phyloP scores from a whole-genome alignment of 1,284 basidiomycete species.

The Peniophora sp. region DNA sequence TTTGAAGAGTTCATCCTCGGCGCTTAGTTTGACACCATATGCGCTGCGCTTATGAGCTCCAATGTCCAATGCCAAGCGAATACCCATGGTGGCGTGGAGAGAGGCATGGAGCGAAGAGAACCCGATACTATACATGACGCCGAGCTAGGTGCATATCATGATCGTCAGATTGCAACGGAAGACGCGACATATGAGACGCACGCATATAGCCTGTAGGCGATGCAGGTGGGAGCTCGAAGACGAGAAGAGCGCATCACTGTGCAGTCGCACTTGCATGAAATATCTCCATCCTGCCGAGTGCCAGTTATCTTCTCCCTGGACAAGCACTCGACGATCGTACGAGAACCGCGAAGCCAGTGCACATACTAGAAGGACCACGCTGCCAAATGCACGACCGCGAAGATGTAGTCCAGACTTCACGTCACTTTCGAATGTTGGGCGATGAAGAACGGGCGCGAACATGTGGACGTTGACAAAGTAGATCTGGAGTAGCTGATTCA shows the following conservation, averaged over 20 bases:
- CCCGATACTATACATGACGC: slow-evolving; percentile 28
- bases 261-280: slow-evolving; percentile 52
- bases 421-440: slow-evolving; percentile 58
- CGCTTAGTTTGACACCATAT: slow-evolving; percentile 18
- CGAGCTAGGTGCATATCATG: slow-evolving; percentile 14
- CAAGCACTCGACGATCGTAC: slow-evolving; percentile 56
- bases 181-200: slow-evolving; percentile 5
- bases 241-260: slow-evolving; percentile 48
- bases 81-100: slow-evolving; percentile 41
- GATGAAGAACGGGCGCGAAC: slow-evolving; percentile 69
- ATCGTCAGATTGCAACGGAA: not conserved
- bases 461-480: slow-evolving; percentile 61
- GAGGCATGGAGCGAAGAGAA: slow-evolving; percentile 41
- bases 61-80: slow-evolving; percentile 37
- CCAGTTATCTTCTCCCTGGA: slow-evolving; percentile 32
- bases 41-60: slow-evolving; percentile 29
- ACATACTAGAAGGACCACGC: slow-evolving; percentile 65
- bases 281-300: slow-evolving; percentile 70
- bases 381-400: slow-evolving; percentile 53
- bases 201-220: slow-evolving; percentile 55
- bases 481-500: slow-evolving; percentile 48
- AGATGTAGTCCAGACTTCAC: slow-evolving; percentile 48
- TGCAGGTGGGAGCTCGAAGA: slow-evolving; percentile 45
- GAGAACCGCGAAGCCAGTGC: slow-evolving; percentile 64
- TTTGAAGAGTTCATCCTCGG: slow-evolving; percentile 45